Conservation (phyloP, 768 basidiomycete species). For the Coprinellus aureogranulatus region DNA sequence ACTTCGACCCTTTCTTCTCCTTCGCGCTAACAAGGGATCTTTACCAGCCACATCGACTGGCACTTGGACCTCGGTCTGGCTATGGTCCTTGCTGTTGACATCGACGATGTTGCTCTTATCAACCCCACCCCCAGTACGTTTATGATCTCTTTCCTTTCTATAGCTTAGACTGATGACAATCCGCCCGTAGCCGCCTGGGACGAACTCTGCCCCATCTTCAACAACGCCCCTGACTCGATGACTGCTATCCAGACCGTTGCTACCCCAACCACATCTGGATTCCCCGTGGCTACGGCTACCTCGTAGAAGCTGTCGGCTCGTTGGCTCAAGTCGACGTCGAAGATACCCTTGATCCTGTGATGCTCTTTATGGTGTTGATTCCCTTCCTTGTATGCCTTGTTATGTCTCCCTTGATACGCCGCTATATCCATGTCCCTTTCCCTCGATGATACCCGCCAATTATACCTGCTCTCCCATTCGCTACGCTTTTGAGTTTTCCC, state of each 20-base stretch:
- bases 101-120: neutral
- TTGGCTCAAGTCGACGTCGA: neutral
- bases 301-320: neutral
- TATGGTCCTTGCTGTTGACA: conserved; percentile 33
- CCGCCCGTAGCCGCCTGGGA: conserved; percentile 20
- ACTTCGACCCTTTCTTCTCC: conserved; percentile 5
- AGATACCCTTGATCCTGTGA: neutral
- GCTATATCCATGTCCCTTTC: too few relatives aligned
- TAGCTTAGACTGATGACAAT: neutral
- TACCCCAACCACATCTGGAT: neutral
- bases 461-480: too few relatives aligned
- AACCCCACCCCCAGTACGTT: conserved; percentile 19
- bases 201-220: conserved; percentile 23
- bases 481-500: too few relatives aligned
- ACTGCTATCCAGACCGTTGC: conserved; percentile 3
- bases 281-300: neutral
- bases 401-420: too few relatives aligned
- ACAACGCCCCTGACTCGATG: conserved; percentile 1
- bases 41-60: conserved; percentile 1
- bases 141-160: too few relatives aligned
- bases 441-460: too few relatives aligned
- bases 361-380: too few relatives aligned
- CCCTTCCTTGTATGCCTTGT: too few relatives aligned
- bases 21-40: neutral
- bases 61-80: conserved; percentile 28